These are phyloP conservation scores for Saccharum spontaneum DNA, from an alignment of 176 grass and related monocot genomes.

Conservation along the genomic window DNA sequence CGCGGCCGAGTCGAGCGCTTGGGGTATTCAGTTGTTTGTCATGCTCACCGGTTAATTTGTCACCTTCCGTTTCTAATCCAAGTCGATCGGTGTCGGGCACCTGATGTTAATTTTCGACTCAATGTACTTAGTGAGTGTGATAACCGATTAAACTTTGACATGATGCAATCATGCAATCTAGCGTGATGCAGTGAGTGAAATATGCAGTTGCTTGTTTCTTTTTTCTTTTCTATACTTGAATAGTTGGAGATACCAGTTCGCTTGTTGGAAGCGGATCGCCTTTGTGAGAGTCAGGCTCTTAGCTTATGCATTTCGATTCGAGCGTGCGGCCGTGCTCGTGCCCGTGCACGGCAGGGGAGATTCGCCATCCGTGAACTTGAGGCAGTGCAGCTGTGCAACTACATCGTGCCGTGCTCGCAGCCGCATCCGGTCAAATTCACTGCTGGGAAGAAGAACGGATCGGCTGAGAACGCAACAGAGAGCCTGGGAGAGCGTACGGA, in stretches of 20 bases:
- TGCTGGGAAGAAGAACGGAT: no score
- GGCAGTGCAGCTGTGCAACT: no score
- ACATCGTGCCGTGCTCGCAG: no score
- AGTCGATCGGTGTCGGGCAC: not conserved
- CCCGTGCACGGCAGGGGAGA: not conserved
- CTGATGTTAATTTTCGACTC: not conserved
- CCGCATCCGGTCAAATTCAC: no score
- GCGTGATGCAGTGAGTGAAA: not conserved
- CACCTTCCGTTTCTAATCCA: not conserved
- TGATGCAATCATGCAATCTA: not conserved
- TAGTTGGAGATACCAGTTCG: not conserved
- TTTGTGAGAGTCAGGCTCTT: not conserved
- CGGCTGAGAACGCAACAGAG: no score
- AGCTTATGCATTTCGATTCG: not conserved
- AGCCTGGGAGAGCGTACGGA: no score
- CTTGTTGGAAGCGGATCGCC: not conserved
- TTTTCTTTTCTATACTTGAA: no score
- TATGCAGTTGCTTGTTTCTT: not conserved
- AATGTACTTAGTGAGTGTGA: no score
- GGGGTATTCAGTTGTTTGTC: not conserved
- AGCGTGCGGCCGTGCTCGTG: not conserved
- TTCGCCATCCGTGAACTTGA: not conserved
- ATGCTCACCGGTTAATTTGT: not conserved
- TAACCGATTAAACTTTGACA: not conserved
- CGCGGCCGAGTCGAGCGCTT: not conserved